Conservation (phyloP, 2,329 filamentous ascomycete species). For the Botryotinia narcissicola region DNA sequence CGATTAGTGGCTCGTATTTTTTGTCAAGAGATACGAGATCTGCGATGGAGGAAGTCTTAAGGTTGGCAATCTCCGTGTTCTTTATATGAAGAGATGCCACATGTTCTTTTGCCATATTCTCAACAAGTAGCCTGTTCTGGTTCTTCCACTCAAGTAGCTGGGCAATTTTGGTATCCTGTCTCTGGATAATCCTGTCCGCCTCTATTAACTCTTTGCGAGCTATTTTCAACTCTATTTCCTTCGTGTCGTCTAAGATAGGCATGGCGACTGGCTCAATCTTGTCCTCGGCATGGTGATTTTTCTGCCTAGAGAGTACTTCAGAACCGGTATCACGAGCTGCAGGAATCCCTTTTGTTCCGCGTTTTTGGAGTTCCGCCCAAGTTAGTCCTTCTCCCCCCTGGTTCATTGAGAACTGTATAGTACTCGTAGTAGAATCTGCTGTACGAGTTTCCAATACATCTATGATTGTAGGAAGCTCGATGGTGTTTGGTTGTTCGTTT, state of each 20-base stretch:
- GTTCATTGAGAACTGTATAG: not conserved
- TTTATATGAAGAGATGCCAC: not conserved
- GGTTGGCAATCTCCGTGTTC: not conserved
- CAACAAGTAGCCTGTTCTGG: not conserved
- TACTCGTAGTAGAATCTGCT: not conserved
- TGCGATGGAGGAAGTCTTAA: not conserved
- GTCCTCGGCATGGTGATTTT: not conserved
- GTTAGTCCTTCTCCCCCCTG: accelerated
- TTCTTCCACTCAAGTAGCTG: not conserved
- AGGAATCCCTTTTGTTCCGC: not conserved
- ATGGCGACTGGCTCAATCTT: accelerated
- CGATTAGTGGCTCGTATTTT: not conserved
- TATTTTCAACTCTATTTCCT: not conserved
- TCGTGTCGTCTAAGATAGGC: not conserved
- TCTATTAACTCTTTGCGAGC: not conserved
- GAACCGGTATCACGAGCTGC: accelerated
- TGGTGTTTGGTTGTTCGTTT: not conserved
- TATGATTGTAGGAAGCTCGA: not conserved
- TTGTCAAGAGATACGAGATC: not conserved
- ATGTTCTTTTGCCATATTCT: not conserved
- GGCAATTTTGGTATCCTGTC: not conserved
- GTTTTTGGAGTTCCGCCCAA: not conserved
- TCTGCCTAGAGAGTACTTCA: not conserved
- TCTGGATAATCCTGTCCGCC: not conserved
- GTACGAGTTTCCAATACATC: not conserved